Conservation (phyloP, 768 basidiomycete species). For the Bullera alba region DNA sequence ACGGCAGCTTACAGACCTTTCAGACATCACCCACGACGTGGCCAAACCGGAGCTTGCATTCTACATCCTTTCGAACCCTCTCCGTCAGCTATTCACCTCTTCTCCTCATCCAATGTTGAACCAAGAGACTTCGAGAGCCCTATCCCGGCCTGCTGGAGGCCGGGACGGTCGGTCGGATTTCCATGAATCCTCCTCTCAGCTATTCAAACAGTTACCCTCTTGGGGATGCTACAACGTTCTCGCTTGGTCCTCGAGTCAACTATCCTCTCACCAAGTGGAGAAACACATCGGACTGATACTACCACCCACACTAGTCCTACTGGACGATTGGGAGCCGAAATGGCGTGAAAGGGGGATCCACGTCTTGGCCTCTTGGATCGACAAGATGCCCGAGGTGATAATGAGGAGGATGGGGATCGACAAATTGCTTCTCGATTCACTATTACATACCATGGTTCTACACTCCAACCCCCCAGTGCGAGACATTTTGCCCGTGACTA, state of each 20-base stretch:
- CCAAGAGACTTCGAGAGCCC: constrained; percentile 21
- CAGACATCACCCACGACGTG: constrained; percentile 2
- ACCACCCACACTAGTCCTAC: constrained; percentile 40
- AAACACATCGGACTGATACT: constrained; percentile 34
- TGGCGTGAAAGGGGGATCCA: constrained; percentile 30
- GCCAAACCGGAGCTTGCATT: constrained; percentile 4
- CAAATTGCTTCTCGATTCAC: constrained; percentile 32
- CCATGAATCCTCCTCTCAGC: constrained; percentile 22
- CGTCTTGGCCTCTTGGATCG: constrained; percentile 27
- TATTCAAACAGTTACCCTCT: constrained; percentile 18
- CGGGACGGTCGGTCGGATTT: constrained; percentile 22
- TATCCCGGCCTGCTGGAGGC: constrained; percentile 27
- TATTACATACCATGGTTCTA: constrained; percentile 39
- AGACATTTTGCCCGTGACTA: constrained; percentile 18
- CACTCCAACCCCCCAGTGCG: constrained; percentile 32
- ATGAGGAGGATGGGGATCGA: constrained; percentile 43
- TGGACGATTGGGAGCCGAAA: constrained; percentile 43
- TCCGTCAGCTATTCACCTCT: constrained; percentile 21
- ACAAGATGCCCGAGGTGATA: constrained; percentile 13
- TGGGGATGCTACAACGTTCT: constrained; percentile 33
- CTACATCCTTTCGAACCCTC: constrained; percentile 11
- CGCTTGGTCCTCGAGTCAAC: constrained; percentile 10
- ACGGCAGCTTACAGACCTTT: neutral
- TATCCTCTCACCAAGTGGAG: constrained; percentile 12
- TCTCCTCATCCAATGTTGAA: constrained; percentile 32